A percentile compares a stretch with the other conserved stretches of the same genome.
These are phyloP conservation scores for Ailanthus altissimus DNA, from an alignment of 345 rosid species.

Conservation along the genomic window DNA sequence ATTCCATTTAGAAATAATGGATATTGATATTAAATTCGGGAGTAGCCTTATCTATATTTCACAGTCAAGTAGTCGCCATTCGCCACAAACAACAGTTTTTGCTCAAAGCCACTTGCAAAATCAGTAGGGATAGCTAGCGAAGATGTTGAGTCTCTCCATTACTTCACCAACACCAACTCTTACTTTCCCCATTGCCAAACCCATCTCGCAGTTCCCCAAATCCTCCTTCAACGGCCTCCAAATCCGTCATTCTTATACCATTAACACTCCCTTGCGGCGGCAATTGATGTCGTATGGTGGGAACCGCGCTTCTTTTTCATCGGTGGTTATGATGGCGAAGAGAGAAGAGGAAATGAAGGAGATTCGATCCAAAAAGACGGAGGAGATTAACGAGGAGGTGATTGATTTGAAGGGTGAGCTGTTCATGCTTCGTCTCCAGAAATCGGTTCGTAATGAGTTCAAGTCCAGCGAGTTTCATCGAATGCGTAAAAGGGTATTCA, in stretches of 20 bases:
- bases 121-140: neutral
- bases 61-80: too few species aligned
- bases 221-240: conserved; percentile 55
- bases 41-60: neutral
- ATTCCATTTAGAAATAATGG: too few species aligned
- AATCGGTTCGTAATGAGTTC: conserved; percentile 83
- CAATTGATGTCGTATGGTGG: conserved; percentile 26
- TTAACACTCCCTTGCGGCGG: conserved; percentile 23
- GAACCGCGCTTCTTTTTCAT: conserved; percentile 17
- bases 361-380: conserved; percentile 66
- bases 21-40: too few species aligned
- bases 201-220: conserved; percentile 30
- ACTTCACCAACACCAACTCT: conserved; percentile 44
- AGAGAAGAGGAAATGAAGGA: conserved; percentile 76
- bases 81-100: neutral
- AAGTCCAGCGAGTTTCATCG: conserved; percentile 84
- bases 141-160: conserved; percentile 61
- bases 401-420: conserved; percentile 93
- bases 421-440: conserved; percentile 86
- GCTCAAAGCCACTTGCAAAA: neutral
- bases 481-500: conserved; percentile 79
- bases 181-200: conserved; percentile 39
- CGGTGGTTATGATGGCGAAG: conserved; percentile 81
- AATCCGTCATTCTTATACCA: conserved; percentile 43
- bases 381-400: conserved; percentile 80